These are phyloP conservation scores for Saccharomyces hybrid DNA, from an alignment of 1,139 yeast species.

Conservation along the genomic window DNA sequence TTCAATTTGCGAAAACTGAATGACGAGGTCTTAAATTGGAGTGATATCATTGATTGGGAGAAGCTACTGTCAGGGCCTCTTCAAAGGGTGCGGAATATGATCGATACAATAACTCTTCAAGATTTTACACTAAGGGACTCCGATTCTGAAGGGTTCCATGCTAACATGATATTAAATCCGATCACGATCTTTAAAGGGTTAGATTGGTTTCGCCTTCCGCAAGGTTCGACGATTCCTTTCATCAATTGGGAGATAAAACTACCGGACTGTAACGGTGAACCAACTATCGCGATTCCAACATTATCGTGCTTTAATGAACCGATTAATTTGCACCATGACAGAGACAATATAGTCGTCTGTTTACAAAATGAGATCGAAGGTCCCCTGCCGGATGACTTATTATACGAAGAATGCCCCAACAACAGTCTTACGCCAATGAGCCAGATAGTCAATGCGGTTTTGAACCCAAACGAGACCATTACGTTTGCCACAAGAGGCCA, in stretches of 20 bases:
- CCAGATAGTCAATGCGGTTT: slow-evolving; percentile 7
- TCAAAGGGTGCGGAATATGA: slow-evolving; percentile 6
- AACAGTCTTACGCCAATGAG: slow-evolving; percentile 1
- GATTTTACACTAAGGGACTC: neutral
- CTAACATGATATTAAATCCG: neutral
- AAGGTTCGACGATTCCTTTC: slow-evolving; percentile 4
- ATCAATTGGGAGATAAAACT: slow-evolving; percentile 11
- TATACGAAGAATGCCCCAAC: neutral
- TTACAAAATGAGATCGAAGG: slow-evolving; percentile 9
- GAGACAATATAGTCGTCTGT: slow-evolving; percentile 6
- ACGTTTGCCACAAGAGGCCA: neutral
- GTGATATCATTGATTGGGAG: slow-evolving; percentile 23
- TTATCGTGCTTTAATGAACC: slow-evolving; percentile 8
- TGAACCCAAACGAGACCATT: slow-evolving; percentile 2
- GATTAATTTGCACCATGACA: neutral
- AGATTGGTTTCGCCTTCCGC: neutral
- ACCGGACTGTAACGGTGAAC: slow-evolving; percentile 11
- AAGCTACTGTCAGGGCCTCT: slow-evolving; percentile 7
- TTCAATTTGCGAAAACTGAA: slow-evolving; percentile 21
- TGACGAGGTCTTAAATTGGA: slow-evolving; percentile 15
- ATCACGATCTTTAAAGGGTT: neutral
- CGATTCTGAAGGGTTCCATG: neutral
- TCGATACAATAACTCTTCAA: neutral
- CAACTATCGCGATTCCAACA: slow-evolving; percentile 8
- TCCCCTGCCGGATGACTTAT: slow-evolving; percentile 3